These are phyloP conservation scores for Wickerhamia fluorescens DNA, from an alignment of 805 yeast genomes.

Conservation along the genomic window DNA sequence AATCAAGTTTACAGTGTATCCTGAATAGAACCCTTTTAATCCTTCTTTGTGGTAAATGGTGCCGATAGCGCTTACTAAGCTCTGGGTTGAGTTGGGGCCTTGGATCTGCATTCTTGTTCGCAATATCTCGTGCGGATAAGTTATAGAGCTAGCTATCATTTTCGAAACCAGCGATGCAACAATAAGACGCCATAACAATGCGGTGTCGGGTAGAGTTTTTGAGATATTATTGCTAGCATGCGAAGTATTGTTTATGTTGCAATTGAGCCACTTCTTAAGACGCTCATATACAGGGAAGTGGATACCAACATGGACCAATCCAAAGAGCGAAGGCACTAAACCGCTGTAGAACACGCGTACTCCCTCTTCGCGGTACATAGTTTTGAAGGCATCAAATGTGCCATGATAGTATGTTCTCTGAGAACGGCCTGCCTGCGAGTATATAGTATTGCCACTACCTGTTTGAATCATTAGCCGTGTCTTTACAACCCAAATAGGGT, in stretches of 20 bases:
- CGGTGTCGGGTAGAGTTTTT: neutral
- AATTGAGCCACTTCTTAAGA: slow-evolving; percentile 47
- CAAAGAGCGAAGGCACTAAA: slow-evolving; percentile 81
- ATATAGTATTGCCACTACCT: slow-evolving; percentile 35
- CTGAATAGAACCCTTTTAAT: slow-evolving; percentile 76
- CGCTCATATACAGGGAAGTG: slow-evolving; percentile 93
- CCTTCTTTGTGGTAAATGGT: slow-evolving; percentile 63
- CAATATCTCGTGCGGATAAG: slow-evolving; percentile 93
- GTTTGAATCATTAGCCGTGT: slow-evolving; percentile 89
- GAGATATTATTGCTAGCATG: neutral
- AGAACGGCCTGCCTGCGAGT: slow-evolving; percentile 3
- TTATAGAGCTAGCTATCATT: slow-evolving; percentile 79
- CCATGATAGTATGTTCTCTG: slow-evolving; percentile 52
- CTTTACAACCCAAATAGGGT: slow-evolving; percentile 97
- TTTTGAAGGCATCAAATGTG: slow-evolving; percentile 74
- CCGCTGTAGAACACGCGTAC: slow-evolving; percentile 79
- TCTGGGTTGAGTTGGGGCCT: slow-evolving; percentile 6
- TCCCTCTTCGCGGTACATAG: slow-evolving; percentile 79
- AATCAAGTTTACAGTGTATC: slow-evolving; percentile 76
- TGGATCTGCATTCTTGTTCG: slow-evolving; percentile 85
- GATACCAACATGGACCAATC: slow-evolving; percentile 87
- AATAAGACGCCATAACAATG: slow-evolving; percentile 24
- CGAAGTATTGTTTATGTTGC: neutral
- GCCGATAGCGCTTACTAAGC: slow-evolving; percentile 24
- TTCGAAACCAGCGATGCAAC: slow-evolving; percentile 74